phyloP scores from a whole-genome alignment of 768 basidiomycete species.

The Amanita pallidorosea region DNA sequence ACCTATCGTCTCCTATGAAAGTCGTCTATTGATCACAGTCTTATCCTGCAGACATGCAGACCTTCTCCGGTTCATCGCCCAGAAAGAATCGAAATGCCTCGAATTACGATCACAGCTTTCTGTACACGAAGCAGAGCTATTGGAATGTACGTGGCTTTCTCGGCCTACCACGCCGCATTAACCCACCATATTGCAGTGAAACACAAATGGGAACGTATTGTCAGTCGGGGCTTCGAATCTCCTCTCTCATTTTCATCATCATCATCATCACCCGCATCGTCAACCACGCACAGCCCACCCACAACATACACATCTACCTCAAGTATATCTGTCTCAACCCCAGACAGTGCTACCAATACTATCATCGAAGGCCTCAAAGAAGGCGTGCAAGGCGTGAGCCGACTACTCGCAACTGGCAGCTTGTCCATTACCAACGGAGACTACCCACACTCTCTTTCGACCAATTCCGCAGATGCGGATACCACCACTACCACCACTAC shows the following conservation, averaged over 20 bases:
- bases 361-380: slow-evolving; percentile 54
- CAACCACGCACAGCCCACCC: slow-evolving; percentile 6
- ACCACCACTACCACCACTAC: too few species aligned
- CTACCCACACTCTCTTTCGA: neutral
- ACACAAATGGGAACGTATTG: slow-evolving; percentile 76
- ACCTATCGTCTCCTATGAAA: neutral
- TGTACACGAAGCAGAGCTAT: slow-evolving; percentile 61
- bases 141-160: slow-evolving; percentile 34
- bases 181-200: slow-evolving; percentile 40
- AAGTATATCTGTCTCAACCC: slow-evolving; percentile 9
- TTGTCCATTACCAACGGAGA: slow-evolving; percentile 10
- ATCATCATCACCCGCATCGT: slow-evolving; percentile 11
- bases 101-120: slow-evolving; percentile 70
- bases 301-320: slow-evolving; percentile 9
- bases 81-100: slow-evolving; percentile 77
- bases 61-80: slow-evolving; percentile 73
- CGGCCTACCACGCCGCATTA: neutral
- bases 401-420: slow-evolving; percentile 46
- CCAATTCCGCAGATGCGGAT: neutral
- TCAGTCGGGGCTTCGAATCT: slow-evolving; percentile 47
- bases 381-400: slow-evolving; percentile 47
- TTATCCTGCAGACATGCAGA: slow-evolving; percentile 53
- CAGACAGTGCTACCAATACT: slow-evolving; percentile 23
- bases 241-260: slow-evolving; percentile 2
- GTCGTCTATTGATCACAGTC: neutral